Percentiles rank a stretch among this genome's conserved stretches.
Conservation (phyloP, 1,284 basidiomycete genomes). For the Microbotryum lychnidis-dioicae region DNA sequence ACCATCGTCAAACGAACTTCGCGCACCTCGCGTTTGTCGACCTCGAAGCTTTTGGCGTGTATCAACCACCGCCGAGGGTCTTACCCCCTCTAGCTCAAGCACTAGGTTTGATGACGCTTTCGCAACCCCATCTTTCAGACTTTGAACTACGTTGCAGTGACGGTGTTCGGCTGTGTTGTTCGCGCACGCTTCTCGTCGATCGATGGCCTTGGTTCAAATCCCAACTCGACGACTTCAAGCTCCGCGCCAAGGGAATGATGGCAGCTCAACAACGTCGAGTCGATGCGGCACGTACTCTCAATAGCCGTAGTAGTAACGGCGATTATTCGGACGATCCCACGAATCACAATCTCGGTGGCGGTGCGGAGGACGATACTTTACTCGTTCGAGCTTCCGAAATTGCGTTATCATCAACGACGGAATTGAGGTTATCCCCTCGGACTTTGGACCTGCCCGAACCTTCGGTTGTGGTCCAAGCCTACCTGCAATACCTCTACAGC, state of each 20-base stretch:
- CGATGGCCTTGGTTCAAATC: constrained; percentile 91
- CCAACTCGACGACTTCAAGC: constrained; percentile 42
- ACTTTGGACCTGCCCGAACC: constrained; percentile 75
- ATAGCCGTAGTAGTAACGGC: background rate
- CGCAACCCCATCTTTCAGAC: constrained; percentile 51
- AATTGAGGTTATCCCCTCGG: constrained; percentile 69
- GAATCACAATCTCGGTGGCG: background rate
- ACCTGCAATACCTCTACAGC: constrained; percentile 89
- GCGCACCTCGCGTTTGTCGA: constrained; percentile 84
- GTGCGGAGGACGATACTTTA: background rate
- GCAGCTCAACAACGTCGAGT: constrained; percentile 4
- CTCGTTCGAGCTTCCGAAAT: background rate
- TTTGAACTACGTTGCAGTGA: constrained; percentile 90
- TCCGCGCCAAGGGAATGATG: constrained; percentile 9
- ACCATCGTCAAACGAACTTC: constrained; percentile 61
- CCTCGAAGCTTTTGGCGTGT: constrained; percentile 85
- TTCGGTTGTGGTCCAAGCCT: constrained; percentile 75
- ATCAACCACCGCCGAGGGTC: constrained; percentile 61
- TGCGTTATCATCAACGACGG: constrained; percentile 35
- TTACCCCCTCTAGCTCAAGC: constrained; percentile 46
- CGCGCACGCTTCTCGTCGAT: constrained; percentile 67
- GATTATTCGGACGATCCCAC: background rate
- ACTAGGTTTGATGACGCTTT: constrained; percentile 28
- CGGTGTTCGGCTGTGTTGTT: constrained; percentile 71
- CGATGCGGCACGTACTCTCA: background rate